Evolutionary conservation across 805 yeast species (phyloP), one percentile per base, ranked within the genome.

Genomic region (Torulaspora microellipsoides): DNA sequence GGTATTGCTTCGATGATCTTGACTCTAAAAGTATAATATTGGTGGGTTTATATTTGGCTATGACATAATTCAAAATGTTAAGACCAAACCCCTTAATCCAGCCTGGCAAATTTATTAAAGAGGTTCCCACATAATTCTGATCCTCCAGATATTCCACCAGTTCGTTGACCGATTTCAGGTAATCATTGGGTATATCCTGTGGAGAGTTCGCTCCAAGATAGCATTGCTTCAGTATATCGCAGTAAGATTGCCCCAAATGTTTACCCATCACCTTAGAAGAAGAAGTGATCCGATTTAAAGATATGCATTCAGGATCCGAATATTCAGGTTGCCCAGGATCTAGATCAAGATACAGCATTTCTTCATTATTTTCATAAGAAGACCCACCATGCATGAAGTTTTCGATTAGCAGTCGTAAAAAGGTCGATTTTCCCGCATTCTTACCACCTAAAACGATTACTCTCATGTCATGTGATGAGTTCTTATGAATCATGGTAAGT

Each of bases 251-350:
- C 10, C 55, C 55, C 15, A 61, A 46, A 34, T 47, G 54, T 25
- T 55, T 49, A 3, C 67, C 67, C 17, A 62, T 34, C 1, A 46
- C 31, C 3, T 43, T 39, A 8, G 43, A 25, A 3, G 28, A 25
- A 56, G 32, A 66, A 45, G 30, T 48, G 29, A 59, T 33, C 30
- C 49, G 47, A 8, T 76, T 69, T 10, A 85, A 61, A 0, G 95
- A 78, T 2, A 89, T 64, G 34, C 83, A 76, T 27, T 83, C 89
- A 0, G 95, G 93, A 8, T 69, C 68, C 0, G 89, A 79, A 49
- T 73, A 80, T 54, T 85, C 95, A 0, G 95, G 80, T 58, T 89
- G 96, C 0, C 95, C 96, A 0, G 96, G 95, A 58, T 90, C 98
- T 1, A 87, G 59, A 54, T 90, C 96, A 32, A 90, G 52, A 31